Evolutionary conservation across 352 stramenopile species (phyloP), one percentile per base, ranked within the genome.

Genomic region (Globisporangium cylindrosporum): DNA sequence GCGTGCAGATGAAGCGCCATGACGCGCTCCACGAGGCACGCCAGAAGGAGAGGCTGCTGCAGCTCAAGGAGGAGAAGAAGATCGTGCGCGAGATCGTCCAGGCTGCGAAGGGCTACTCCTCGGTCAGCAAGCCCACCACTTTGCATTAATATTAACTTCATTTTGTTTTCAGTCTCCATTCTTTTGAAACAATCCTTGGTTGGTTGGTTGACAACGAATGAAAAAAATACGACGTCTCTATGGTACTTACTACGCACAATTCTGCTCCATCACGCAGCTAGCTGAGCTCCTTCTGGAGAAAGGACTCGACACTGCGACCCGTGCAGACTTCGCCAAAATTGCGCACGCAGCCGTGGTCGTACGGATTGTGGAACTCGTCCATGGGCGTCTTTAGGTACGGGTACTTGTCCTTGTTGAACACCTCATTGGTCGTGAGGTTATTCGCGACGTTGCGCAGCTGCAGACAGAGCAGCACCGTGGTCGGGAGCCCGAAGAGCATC

Each of bases 331-430:
- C 74, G 7, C 59, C 61, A 66, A 82, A 93, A 68, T 95, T 95
- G 32, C 66, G 63, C 32, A 55, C 59, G 49, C 85, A 84, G 14
- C 87, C 87, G 29, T 43, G 61, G 71, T 95, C 87, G 63, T 89
- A 95, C 25, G 87, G 87, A 63, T 93, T 95, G 62, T 81, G 77
- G 73, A 93, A 95, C 60, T 89, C 81, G 60, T 92, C 84, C 71
- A 84, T 78, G n/a, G 78, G 59, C 22, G 85, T 91, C 75, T 92
- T 93, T 36, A 95, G 62, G 68, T 94, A 94, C 59, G 80, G 71
- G 62, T 95, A 95, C 75, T 95, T 95, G 82, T 91, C 87, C 65
- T 92, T 93, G 71, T 95, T 95, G 69, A 95, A 93, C n/a, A 92
- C 76, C 73, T 95, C 87, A 69, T 95, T 95, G 36, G 86, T 93